These are phyloP conservation scores for Xylariaceae sp. DNA, from an alignment of 2,329 filamentous ascomycete genomes.

Conservation along the genomic window DNA sequence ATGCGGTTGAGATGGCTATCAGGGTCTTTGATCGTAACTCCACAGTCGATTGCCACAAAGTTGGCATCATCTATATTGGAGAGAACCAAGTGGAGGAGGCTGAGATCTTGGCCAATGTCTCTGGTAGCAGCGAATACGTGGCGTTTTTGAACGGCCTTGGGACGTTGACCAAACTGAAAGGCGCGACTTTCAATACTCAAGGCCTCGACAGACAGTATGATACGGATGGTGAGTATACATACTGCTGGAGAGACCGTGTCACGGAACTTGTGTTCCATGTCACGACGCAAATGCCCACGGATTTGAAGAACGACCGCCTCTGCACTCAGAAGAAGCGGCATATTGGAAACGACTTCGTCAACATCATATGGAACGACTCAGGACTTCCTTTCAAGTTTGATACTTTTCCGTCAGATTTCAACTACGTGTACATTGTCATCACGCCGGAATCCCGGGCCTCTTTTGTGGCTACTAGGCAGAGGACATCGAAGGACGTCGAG, in stretches of 20 bases:
- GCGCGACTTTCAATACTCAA: slow-evolving; percentile 85
- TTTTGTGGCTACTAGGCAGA: slow-evolving; percentile 56
- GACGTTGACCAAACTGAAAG: slow-evolving; percentile 72
- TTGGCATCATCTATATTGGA: slow-evolving; percentile 89
- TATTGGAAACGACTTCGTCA: slow-evolving; percentile 96
- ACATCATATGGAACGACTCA: slow-evolving; percentile 96
- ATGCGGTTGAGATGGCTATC: slow-evolving; percentile 68
- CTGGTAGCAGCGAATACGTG: slow-evolving; percentile 81
- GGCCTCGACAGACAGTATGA: slow-evolving; percentile 76
- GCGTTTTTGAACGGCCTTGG: slow-evolving; percentile 79
- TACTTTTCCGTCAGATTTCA: slow-evolving; percentile 91
- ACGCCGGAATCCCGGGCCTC: slow-evolving; percentile 76
- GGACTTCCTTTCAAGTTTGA: slow-evolving; percentile 84
- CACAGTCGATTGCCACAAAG: slow-evolving; percentile 90
- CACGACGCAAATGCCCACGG: slow-evolving; percentile 94
- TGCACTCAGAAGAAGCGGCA: slow-evolving; percentile 86
- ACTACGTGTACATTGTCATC: slow-evolving; percentile 95
- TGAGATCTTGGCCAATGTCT: slow-evolving; percentile 81
- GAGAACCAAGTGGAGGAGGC: slow-evolving; percentile 76
- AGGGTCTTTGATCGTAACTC: slow-evolving; percentile 79
- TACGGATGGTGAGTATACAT: slow-evolving; percentile 79
- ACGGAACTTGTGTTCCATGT: slow-evolving; percentile 96
- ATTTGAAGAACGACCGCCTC: slow-evolving; percentile 67
- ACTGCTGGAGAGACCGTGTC: slow-evolving; percentile 91
- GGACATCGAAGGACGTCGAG: slow-evolving; percentile 34